Conservation (phyloP, 768 basidiomycete genomes). For the Xerocomellus intermedius region DNA sequence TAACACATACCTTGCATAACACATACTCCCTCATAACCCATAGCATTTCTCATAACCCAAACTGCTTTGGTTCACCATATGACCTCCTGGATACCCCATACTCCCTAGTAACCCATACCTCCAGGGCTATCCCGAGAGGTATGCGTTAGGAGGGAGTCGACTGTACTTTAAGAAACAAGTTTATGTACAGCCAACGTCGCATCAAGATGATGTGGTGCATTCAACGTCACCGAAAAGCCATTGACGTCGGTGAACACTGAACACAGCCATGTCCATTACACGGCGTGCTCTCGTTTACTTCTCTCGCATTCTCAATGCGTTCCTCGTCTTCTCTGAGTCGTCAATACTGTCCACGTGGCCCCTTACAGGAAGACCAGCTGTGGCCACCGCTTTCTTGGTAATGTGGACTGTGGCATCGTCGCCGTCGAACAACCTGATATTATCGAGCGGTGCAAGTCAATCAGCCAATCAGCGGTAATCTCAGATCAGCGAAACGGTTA, state of each 20-base stretch:
- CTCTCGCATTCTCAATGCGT: no score
- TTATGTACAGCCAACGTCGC: not conserved
- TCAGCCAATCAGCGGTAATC: not conserved
- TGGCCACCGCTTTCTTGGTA: not conserved
- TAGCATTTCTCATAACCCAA: no score
- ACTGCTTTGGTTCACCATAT: no score
- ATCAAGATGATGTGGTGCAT: not conserved
- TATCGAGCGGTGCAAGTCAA: not conserved
- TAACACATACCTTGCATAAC: no score
- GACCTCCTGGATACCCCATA: no score
- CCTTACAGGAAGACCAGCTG: not conserved
- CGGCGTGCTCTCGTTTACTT: not conserved
- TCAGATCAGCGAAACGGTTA: no score
- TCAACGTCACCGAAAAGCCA: not conserved
- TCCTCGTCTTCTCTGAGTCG: not conserved
- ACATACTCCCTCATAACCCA: no score
- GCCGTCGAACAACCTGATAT: constrained; percentile 6
- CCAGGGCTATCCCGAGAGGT: no score
- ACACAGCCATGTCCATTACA: not conserved
- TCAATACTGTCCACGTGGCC: not conserved
- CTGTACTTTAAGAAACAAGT: no score
- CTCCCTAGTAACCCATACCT: no score
- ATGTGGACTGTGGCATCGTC: not conserved
- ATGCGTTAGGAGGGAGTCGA: no score
- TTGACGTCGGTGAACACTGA: not conserved